Evolutionary conservation across 768 basidiomycete genomes (phyloP).

Genomic region (Baorangia bicolor): DNA sequence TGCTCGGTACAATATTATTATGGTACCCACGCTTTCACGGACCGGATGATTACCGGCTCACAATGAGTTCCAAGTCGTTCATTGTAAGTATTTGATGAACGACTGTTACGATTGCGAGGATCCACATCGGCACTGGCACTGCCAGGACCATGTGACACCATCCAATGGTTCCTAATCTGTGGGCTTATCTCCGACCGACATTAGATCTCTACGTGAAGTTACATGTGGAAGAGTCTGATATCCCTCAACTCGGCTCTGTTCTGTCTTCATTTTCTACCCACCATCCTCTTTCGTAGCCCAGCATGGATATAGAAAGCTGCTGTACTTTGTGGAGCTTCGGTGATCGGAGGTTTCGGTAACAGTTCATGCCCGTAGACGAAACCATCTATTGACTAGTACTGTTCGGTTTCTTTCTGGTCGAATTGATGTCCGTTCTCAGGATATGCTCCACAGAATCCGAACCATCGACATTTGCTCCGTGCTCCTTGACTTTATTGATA

Average conservation of each 20-base stretch:
- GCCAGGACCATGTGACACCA: not conserved
- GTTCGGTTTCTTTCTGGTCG: not conserved
- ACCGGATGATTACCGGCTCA: not conserved
- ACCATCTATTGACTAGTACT: not conserved
- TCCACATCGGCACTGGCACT: no score
- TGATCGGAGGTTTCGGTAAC: not conserved
- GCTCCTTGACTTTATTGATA: not conserved
- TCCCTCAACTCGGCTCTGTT: not conserved
- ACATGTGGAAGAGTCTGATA: not conserved
- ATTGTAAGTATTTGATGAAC: not conserved
- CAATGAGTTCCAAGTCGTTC: not conserved
- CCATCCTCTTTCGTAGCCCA: not conserved
- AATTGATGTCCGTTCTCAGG: not conserved
- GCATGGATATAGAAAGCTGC: not conserved
- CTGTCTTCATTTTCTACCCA: not conserved
- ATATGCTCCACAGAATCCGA: no score
- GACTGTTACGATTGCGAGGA: not conserved
- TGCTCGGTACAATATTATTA: not conserved
- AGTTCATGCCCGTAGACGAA: no score
- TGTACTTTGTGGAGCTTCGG: not conserved
- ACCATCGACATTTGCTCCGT: not conserved
- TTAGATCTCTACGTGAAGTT: not conserved
- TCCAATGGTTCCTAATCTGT: not conserved
- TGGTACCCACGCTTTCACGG: not conserved
- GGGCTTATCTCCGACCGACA: not conserved